Evolutionary conservation across 805 yeast genomes (phyloP).

Genomic region (Lachancea meyersii): DNA sequence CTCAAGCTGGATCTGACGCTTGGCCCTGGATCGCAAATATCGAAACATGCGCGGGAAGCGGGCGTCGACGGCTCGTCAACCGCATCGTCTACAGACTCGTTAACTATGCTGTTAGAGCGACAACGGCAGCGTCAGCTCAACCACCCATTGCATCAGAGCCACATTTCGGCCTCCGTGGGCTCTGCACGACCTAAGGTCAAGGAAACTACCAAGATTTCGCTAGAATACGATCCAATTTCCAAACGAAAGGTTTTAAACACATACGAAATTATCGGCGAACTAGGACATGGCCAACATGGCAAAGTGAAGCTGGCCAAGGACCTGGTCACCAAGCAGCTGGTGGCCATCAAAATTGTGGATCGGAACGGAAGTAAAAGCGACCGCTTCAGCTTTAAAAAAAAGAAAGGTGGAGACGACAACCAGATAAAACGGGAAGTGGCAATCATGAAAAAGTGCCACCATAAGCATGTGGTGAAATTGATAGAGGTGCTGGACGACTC

Average conservation of each 20-base stretch:
- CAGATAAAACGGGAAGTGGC: conserved; percentile 83
- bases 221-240: conserved; percentile 85
- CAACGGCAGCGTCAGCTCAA: conserved; percentile 38
- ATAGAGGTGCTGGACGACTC: conserved; percentile 85
- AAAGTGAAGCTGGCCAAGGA: conserved; percentile 89
- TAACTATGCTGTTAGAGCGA: conserved; percentile 36
- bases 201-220: conserved; percentile 71
- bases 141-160: conserved; percentile 38
- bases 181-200: conserved; percentile 44
- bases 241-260: conserved; percentile 78
- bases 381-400: conserved; percentile 35
- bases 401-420: conserved; percentile 57
- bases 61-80: conserved; percentile 16
- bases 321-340: conserved; percentile 51
- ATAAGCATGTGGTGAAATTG: conserved; percentile 86
- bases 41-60: conserved; percentile 1
- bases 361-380: conserved; percentile 42
- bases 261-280: conserved; percentile 78
- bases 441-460: conserved; percentile 85
- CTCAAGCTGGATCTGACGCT: conserved; percentile 14
- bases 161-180: conserved; percentile 21
- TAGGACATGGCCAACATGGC: conserved; percentile 98
- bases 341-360: conserved; percentile 92
- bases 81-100: conserved; percentile 34
- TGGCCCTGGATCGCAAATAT: conserved; percentile 1